Evolutionary conservation across 139 green algal genomes (phyloP), one percentile per base, ranked within the genome.

Genomic region (Axilococcus clingmanii): DNA sequence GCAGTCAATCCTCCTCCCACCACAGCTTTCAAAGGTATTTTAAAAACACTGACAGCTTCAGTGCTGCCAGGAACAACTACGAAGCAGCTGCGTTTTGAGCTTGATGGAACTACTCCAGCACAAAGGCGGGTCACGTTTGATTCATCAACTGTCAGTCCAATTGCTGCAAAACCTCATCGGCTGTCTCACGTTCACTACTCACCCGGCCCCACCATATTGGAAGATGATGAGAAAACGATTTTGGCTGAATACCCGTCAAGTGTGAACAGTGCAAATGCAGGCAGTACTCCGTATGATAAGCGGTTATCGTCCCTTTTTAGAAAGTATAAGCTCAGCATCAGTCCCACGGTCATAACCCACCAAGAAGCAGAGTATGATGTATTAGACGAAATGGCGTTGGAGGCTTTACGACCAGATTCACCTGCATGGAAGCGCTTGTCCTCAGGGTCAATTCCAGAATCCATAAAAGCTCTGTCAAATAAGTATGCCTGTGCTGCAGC

Each of bases 311-410:
- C 42, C 5, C 38, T 70, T 38, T 55, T 70, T 24, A 44, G 22
- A 38, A 69, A 57, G 40, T 69, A 69, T 32, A 31, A 44, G 7
- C 40, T 22, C n/a, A n/a, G n/a, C n/a, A n/a, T n/a, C n/a, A n/a
- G n/a, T n/a, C n/a, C n/a, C n/a, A n/a, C n/a, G n/a, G n/a, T n/a
- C n/a, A n/a, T n/a, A n/a, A n/a, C n/a, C n/a, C n/a, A n/a, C n/a
- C n/a, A n/a, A n/a, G n/a, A n/a, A n/a, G n/a, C n/a, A n/a, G n/a
- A n/a, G n/a, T n/a, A n/a, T n/a, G n/a, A n/a, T n/a, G n/a, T n/a
- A n/a, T n/a, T n/a, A n/a, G n/a, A n/a, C n/a, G n/a, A n/a, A n/a
- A n/a, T n/a, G n/a, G n/a, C n/a, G n/a, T n/a, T n/a, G n/a, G n/a
- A n/a, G n/a, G n/a, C n/a, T n/a, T n/a, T n/a, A n/a, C n/a, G n/a